Conservation (phyloP, 108 stramenopile genomes). For the Skeletonema costatum region DNA sequence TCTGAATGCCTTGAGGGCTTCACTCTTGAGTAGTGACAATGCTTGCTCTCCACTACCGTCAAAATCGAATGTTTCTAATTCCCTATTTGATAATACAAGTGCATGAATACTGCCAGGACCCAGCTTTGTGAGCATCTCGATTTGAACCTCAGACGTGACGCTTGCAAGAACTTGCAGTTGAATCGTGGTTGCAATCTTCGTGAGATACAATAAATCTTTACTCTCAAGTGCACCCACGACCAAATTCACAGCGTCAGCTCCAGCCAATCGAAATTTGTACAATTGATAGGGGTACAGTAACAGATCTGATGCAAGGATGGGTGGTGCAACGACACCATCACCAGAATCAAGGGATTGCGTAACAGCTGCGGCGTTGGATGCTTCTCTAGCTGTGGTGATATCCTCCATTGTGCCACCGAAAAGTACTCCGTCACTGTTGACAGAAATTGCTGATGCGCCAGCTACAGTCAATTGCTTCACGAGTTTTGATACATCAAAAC, state of each 20-base stretch:
- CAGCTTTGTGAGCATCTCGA: constrained; percentile 48
- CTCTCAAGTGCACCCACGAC: constrained; percentile 68
- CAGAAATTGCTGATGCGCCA: constrained; percentile 63
- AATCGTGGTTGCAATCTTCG: constrained; percentile 78
- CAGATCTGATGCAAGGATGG: constrained; percentile 85
- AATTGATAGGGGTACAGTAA: constrained; percentile 88
- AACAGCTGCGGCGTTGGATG: constrained; percentile 52
- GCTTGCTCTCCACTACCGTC: constrained; percentile 79
- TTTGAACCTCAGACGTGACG: constrained; percentile 73
- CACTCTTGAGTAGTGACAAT: constrained; percentile 63
- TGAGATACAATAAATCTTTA: constrained; percentile 83
- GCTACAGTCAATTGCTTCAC: constrained; percentile 60
- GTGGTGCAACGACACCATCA: constrained; percentile 71
- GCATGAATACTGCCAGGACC: constrained; percentile 56
- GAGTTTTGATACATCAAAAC: constrained; percentile 74
- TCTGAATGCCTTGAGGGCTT: constrained; percentile 54
- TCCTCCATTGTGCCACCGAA: constrained; percentile 86
- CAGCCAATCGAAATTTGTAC: constrained; percentile 83
- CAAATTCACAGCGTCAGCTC: constrained; percentile 86
- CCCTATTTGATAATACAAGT: constrained; percentile 74
- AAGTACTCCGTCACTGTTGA: constrained; percentile 82
- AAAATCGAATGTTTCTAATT: constrained; percentile 78
- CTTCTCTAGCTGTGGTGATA: constrained; percentile 61
- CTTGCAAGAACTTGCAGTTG: constrained; percentile 65
- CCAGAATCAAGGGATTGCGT: constrained; percentile 33